These are phyloP conservation scores for Lactarius sp. DNA, from an alignment of 768 basidiomycete species.

Conservation along the genomic window DNA sequence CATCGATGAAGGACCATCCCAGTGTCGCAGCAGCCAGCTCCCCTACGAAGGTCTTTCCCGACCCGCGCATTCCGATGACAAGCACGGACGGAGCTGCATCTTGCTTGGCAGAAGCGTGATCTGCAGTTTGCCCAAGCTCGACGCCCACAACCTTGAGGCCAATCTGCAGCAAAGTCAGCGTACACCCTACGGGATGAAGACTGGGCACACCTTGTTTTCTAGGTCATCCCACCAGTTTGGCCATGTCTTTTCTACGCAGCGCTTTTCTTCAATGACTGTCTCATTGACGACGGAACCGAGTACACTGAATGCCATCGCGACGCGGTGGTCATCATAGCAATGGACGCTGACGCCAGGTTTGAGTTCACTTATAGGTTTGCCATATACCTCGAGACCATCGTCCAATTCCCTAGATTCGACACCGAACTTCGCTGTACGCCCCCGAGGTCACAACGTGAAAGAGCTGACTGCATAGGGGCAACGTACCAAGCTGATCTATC, in stretches of 20 bases:
- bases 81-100: conserved; percentile 56
- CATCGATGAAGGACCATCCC: conserved; percentile 75
- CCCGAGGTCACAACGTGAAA: neutral
- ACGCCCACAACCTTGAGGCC: conserved; percentile 85
- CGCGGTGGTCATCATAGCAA: conserved; percentile 98
- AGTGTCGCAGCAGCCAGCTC: conserved; percentile 68
- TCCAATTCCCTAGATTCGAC: conserved; percentile 88
- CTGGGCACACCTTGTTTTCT: conserved; percentile 73
- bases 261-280: conserved; percentile 90
- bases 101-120: conserved; percentile 39
- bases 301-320: conserved; percentile 97
- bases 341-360: conserved; percentile 73
- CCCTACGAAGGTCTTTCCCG: conserved; percentile 90
- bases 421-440: conserved; percentile 78
- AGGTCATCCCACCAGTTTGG: conserved; percentile 99
- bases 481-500: conserved; percentile 88
- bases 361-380: conserved; percentile 60
- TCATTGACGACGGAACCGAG: conserved; percentile 66
- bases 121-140: conserved; percentile 49
- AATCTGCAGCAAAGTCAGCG: conserved; percentile 49
- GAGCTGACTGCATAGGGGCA: neutral
- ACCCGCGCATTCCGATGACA: conserved; percentile 93
- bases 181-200: neutral
- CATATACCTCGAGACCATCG: conserved; percentile 88
- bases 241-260: conserved; percentile 99